These are phyloP conservation scores for Corynespora cassiicola DNA, from an alignment of 2,329 filamentous ascomycete species.

Conservation along the genomic window DNA sequence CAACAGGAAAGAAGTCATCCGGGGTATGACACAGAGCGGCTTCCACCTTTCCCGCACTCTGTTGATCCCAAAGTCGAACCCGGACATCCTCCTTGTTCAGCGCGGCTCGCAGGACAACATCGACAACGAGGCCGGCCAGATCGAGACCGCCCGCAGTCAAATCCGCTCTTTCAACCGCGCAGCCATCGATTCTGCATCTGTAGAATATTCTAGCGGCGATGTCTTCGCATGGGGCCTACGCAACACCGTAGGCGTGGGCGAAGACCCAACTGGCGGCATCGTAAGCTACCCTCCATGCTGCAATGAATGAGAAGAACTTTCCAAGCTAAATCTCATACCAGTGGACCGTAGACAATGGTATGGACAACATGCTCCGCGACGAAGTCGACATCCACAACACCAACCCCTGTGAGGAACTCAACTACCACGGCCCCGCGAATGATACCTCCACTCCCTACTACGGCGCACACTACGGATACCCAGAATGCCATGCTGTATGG, in stretches of 20 bases:
- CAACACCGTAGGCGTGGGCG: constrained; percentile 71
- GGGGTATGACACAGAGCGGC: constrained; percentile 64
- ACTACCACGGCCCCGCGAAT: constrained; percentile 68
- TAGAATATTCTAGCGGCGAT: constrained; percentile 42
- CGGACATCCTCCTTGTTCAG: constrained; percentile 66
- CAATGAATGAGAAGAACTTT: too few relatives aligned
- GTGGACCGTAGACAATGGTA: constrained; percentile 71
- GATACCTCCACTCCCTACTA: constrained; percentile 46
- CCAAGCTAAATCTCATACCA: background rate
- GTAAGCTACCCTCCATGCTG: too few relatives aligned
- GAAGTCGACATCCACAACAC: constrained; percentile 66
- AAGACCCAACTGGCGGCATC: constrained; percentile 57
- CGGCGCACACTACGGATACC: constrained; percentile 70
- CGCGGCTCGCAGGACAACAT: constrained; percentile 68
- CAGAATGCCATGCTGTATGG: constrained; percentile 70
- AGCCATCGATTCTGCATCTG: constrained; percentile 7
- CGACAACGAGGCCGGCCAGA: constrained; percentile 58
- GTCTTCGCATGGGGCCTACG: constrained; percentile 69
- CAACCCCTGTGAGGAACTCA: constrained; percentile 75
- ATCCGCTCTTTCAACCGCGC: constrained; percentile 64
- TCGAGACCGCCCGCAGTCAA: constrained; percentile 64
- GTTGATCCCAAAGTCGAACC: constrained; percentile 61
- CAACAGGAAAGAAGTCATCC: constrained; percentile 47
- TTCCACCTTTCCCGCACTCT: constrained; percentile 71
- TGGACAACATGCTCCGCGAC: constrained; percentile 64